Evolutionary conservation across 768 basidiomycete species (phyloP).

Genomic region (Leccinum subgranulosum): DNA sequence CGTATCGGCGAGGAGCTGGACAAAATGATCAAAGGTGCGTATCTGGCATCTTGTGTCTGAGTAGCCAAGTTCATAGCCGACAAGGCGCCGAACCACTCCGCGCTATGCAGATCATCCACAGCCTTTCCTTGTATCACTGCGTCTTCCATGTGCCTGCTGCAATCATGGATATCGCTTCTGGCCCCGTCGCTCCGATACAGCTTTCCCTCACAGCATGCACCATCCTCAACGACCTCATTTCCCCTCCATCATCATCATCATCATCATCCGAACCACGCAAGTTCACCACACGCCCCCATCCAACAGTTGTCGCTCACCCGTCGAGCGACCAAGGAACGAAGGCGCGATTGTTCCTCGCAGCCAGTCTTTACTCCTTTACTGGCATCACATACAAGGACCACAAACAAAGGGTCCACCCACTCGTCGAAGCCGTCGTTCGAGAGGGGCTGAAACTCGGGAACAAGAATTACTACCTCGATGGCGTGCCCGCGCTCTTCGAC

Average conservation of each 20-base stretch:
- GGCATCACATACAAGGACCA: slow-evolving; percentile 55
- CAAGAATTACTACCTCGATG: slow-evolving; percentile 75
- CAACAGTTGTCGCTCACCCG: slow-evolving; percentile 37
- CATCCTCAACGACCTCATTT: slow-evolving; percentile 53
- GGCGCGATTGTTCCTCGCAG: slow-evolving; percentile 75
- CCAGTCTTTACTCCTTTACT: slow-evolving; percentile 70
- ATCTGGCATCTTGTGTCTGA: not conserved
- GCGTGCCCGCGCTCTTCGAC: slow-evolving; percentile 63
- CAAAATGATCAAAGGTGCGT: slow-evolving; percentile 89
- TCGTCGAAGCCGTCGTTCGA: slow-evolving; percentile 68
- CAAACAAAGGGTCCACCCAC: slow-evolving; percentile 59
- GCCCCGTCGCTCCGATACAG: slow-evolving; percentile 34
- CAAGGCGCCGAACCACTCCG: slow-evolving; percentile 72
- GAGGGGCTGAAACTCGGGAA: slow-evolving; percentile 83
- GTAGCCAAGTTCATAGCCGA: not conserved
- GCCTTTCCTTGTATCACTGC: slow-evolving; percentile 64
- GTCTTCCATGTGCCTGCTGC: slow-evolving; percentile 59
- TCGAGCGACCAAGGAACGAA: slow-evolving; percentile 31
- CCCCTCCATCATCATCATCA: slow-evolving; percentile 10
- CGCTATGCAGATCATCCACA: slow-evolving; percentile 71
- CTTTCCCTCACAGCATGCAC: slow-evolving; percentile 53
- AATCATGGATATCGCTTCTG: slow-evolving; percentile 44
- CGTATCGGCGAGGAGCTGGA: slow-evolving; percentile 88
- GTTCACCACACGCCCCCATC: slow-evolving; percentile 22
- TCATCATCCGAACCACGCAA: slow-evolving; percentile 14